Percentiles rank a stretch among this genome's conserved stretches.
phyloP scores from a whole-genome alignment of 2,329 filamentous ascomycete genomes.

The Zasmidium citrigriseum region DNA sequence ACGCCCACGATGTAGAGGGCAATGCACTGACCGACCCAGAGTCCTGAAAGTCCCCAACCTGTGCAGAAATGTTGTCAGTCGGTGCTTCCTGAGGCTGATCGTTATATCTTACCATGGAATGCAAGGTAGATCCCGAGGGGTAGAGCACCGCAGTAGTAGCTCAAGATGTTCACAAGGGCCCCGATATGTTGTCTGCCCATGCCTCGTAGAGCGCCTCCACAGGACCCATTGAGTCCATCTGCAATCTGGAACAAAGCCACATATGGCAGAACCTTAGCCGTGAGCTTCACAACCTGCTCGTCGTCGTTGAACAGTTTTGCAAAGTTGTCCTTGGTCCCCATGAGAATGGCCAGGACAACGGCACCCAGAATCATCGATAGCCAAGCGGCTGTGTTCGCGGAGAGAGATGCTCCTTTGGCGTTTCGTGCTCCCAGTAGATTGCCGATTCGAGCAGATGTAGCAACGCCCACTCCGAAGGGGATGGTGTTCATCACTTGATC shows the following conservation, averaged over 20 bases:
- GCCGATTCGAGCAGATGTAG: constrained; percentile 74
- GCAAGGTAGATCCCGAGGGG: constrained; percentile 82
- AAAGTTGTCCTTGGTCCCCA: constrained; percentile 71
- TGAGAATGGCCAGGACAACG: constrained; percentile 66
- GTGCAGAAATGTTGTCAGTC: background rate
- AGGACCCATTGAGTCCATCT: constrained; percentile 82
- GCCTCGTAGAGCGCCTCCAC: constrained; percentile 76
- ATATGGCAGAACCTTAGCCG: constrained; percentile 77
- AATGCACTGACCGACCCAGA: constrained; percentile 69
- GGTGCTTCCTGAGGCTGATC: background rate
- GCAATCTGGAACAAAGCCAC: constrained; percentile 90
- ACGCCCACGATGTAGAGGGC: constrained; percentile 77
- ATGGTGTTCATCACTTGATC: constrained; percentile 68
- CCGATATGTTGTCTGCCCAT: constrained; percentile 88
- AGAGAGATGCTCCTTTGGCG: constrained; percentile 65
- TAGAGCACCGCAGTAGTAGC: constrained; percentile 80
- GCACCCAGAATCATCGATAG: constrained; percentile 70
- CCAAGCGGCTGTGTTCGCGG: constrained; percentile 74
- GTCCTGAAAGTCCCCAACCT: constrained; percentile 73
- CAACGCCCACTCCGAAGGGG: constrained; percentile 83
- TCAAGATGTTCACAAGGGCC: constrained; percentile 76
- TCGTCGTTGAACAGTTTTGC: constrained; percentile 83
- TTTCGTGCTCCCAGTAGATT: constrained; percentile 74
- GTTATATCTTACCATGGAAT: constrained; percentile 59
- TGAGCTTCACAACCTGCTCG: constrained; percentile 67